These are phyloP conservation scores for Eucalyptus caleyi DNA, from an alignment of 345 rosid genomes.

Conservation along the genomic window DNA sequence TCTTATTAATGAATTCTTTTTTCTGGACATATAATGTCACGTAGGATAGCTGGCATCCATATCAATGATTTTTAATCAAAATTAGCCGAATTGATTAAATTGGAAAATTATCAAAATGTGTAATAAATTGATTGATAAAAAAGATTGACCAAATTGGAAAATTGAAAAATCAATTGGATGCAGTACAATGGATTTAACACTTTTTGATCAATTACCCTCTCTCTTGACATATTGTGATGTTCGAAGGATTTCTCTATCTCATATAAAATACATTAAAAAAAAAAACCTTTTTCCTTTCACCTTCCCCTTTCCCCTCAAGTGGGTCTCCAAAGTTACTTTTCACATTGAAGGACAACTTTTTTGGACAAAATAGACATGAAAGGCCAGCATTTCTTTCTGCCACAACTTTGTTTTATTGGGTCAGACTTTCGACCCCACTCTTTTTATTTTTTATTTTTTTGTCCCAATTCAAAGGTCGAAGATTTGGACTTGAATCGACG, in stretches of 20 bases:
- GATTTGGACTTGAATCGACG: background rate
- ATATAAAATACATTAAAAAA: background rate
- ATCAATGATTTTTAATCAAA: no score
- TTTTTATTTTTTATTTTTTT: no score
- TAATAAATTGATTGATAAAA: background rate
- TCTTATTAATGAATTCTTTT: no score
- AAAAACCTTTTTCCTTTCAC: background rate
- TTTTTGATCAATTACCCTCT: background rate
- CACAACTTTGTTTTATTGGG: background rate
- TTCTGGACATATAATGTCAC: no score
- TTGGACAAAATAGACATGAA: background rate
- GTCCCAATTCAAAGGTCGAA: background rate
- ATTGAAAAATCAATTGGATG: background rate
- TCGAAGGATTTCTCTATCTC: background rate
- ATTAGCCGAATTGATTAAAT: background rate
- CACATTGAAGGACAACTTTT: background rate
- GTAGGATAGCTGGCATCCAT: fast-evolving
- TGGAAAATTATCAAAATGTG: background rate
- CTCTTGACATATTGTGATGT: background rate
- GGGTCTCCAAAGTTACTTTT: background rate
- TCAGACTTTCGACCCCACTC: no score
- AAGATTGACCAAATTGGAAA: background rate
- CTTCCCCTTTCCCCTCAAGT: background rate
- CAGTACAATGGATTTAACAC: background rate
- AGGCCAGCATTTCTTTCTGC: background rate